Evolutionary conservation across 2,329 filamentous ascomycete genomes (phyloP).

Genomic region (Alternaria triticimaculans): DNA sequence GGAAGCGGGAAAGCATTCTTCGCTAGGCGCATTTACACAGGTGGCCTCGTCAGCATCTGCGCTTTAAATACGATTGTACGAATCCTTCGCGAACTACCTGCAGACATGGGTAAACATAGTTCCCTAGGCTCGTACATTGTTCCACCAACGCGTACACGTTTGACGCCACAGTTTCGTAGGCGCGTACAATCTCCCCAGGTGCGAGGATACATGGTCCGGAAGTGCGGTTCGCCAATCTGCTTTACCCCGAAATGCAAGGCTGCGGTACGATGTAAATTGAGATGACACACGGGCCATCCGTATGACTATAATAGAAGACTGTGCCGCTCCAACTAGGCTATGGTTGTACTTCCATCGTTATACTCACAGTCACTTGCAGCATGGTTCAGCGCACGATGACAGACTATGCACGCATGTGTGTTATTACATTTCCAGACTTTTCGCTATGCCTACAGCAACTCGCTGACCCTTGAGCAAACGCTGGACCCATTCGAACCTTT

Average conservation of each 20-base stretch:
- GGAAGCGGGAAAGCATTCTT: conserved; percentile 1
- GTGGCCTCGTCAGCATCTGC: conserved; percentile 16
- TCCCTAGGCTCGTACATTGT: not conserved
- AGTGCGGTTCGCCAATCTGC: not conserved
- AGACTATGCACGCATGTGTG: not conserved
- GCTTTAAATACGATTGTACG: not conserved
- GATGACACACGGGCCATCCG: not conserved
- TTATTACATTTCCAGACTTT: conserved; percentile 9
- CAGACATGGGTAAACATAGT: not conserved
- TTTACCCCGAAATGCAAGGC: not conserved
- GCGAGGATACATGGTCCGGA: not conserved
- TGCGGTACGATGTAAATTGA: not conserved
- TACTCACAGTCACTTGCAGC: not conserved
- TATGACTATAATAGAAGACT: not conserved
- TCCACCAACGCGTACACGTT: not conserved
- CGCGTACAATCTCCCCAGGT: not conserved
- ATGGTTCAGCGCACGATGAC: not conserved
- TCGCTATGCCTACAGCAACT: conserved; percentile 3
- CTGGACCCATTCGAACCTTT: conserved; percentile 26
- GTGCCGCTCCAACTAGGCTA: not conserved
- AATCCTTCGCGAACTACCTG: not conserved
- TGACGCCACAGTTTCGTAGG: not conserved
- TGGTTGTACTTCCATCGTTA: not conserved
- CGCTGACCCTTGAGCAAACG: conserved; percentile 21
- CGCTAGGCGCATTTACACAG: not conserved